Evolutionary conservation across 2,329 filamentous ascomycete species (phyloP).

Genomic region (Didymella pinodella): DNA sequence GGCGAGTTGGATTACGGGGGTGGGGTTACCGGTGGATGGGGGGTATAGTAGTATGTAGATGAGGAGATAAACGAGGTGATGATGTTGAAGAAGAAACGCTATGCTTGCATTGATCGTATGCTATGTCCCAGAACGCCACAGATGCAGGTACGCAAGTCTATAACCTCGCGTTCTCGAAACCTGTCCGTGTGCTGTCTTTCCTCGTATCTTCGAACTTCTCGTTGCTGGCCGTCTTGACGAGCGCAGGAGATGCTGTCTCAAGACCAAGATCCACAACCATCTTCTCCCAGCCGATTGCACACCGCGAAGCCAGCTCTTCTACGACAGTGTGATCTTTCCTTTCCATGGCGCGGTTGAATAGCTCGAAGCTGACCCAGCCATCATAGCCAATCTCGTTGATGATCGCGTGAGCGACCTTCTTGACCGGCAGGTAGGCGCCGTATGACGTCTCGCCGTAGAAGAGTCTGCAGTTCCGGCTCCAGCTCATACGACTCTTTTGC

Average conservation of each 20-base stretch:
- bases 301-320: conserved; percentile 63
- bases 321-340: conserved; percentile 62
- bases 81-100: conserved; percentile 1
- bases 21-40: conserved; percentile 57
- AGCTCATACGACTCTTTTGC: conserved; percentile 74
- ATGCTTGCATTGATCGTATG: conserved; percentile 16
- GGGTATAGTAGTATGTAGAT: conserved; percentile 49
- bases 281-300: conserved; percentile 61
- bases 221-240: conserved; percentile 4
- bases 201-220: conserved; percentile 12
- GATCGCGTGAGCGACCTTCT: conserved; percentile 67
- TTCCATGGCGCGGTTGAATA: conserved; percentile 70
- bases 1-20: conserved; percentile 56
- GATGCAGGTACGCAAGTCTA: not conserved
- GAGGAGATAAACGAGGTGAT: not conserved
- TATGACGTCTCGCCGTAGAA: conserved; percentile 70
- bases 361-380: conserved; percentile 75
- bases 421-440: conserved; percentile 73
- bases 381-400: conserved; percentile 70
- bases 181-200: conserved; percentile 26
- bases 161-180: conserved; percentile 18
- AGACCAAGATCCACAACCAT: conserved; percentile 52
- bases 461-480: conserved; percentile 76
- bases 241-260: conserved; percentile 14
- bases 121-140: conserved; percentile 7